Base-by-base conservation (phyloP, 163 green algal species). In the Chlorella variabilis region DNA sequence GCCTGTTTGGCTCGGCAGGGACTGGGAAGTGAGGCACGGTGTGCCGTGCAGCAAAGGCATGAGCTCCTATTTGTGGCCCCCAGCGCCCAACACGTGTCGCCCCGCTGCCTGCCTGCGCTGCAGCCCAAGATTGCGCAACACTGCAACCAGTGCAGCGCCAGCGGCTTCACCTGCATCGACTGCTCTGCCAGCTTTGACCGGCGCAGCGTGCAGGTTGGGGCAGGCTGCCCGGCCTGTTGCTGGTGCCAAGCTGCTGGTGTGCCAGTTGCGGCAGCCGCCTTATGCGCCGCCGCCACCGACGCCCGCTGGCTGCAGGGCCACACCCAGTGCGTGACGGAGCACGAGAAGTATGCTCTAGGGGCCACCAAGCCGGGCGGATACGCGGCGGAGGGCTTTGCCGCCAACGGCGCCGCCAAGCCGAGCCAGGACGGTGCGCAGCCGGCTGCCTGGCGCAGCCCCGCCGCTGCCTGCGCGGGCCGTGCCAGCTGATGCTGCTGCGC, bases 361-460 rank as follows among this genome's bases (percentile, higher is more conserved):
- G 94, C 92, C 8, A 98, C 96, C 42, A 98, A 99, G 83, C 91
- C 94, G 3, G 95, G 95, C 5, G 95, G 94, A 59, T 96, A 91
- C 80, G 94, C 94, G 29, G 87, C 88, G 4, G 71, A 89, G 9
- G 95, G 93, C 29, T 91, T 92, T 70, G 87, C 89, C 48, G 86
- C 77, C 29, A 70, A 77, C 0, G 67, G 59, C 31, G 31, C 42
- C 23, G 33, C 65, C 33, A 75, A 80, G 51, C 29, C 74, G 77
- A 25, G 3, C 63, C 49, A 76, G 29, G 68, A 56, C 15, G 73
- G 45, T 65, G 38, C 3, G 49, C 39, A 31, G 36, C 15, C 31
- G 23, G 45, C 45, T 75, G 38, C 41, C 67, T 49, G 49, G 1
- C 33, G 45, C 45, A 7, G 15, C 18, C 4, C 2, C 2, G 23